Evolutionary conservation across 176 grass and related monocot genomes (phyloP).

Genomic region (Cymbopogon citratus): DNA sequence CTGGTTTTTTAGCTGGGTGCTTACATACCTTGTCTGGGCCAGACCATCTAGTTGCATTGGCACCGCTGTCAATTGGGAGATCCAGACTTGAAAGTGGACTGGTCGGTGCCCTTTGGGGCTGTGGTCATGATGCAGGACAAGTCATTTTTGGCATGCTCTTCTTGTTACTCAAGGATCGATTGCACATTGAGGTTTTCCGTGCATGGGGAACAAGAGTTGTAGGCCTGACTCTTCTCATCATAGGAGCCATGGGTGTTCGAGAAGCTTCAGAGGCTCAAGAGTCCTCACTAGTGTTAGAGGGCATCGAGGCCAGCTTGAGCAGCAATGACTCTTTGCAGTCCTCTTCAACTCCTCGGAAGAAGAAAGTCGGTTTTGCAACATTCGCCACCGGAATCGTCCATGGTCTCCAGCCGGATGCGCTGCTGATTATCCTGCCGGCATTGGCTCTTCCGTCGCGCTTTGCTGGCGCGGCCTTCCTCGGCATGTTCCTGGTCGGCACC

Average conservation of each 20-base stretch:
- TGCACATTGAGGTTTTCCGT: constrained; percentile 85
- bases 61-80: constrained; percentile 84
- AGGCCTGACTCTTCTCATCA: constrained; percentile 85
- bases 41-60: constrained; percentile 92
- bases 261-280: constrained; percentile 62
- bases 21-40: constrained; percentile 95
- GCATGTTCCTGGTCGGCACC: constrained; percentile 86
- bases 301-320: constrained; percentile 30
- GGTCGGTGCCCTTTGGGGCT: constrained; percentile 98
- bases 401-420: constrained; percentile 81
- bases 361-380: constrained; percentile 86
- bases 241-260: constrained; percentile 71
- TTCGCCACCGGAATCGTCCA: constrained; percentile 84
- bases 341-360: constrained; percentile 45
- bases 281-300: constrained; percentile 46
- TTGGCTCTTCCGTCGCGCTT: constrained; percentile 81
- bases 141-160: constrained; percentile 93
- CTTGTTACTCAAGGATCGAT: constrained; percentile 79
- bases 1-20: constrained; percentile 91
- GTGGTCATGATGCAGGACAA: constrained; percentile 95
- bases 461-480: constrained; percentile 76
- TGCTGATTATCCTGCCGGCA: constrained; percentile 87
- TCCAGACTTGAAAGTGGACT: constrained; percentile 76
- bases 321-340: constrained; percentile 20
- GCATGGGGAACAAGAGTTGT: constrained; percentile 89